Evolutionary conservation across 805 yeast genomes (phyloP).

Genomic region (Saccharomyces paradoxus): DNA sequence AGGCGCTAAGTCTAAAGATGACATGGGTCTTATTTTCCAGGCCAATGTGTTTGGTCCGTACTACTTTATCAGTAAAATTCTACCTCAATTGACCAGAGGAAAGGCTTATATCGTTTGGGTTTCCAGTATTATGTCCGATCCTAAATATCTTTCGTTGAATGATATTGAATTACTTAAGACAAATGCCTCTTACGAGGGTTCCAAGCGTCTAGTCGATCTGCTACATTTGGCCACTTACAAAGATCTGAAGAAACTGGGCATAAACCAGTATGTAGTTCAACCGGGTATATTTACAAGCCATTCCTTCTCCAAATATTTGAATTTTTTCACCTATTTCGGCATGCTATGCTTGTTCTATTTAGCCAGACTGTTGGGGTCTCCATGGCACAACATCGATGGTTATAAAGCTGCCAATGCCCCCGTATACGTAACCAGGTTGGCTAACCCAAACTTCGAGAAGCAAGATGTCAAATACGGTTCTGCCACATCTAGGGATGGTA

Average conservation of each 20-base stretch:
- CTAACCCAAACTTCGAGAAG: conserved; percentile 39
- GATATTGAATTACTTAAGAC: conserved; percentile 66
- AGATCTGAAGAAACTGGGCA: conserved; percentile 41
- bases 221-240: conserved; percentile 66
- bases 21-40: conserved; percentile 81
- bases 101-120: conserved; percentile 79
- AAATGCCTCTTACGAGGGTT: conserved; percentile 77
- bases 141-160: conserved; percentile 60
- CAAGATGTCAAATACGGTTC: conserved; percentile 65
- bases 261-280: conserved; percentile 71
- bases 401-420: conserved; percentile 88
- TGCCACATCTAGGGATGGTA: conserved; percentile 56
- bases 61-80: conserved; percentile 63
- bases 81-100: conserved; percentile 41
- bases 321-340: conserved; percentile 71
- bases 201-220: conserved; percentile 79
- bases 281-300: conserved; percentile 91
- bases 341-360: conserved; percentile 79
- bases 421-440: conserved; percentile 50
- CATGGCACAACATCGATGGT: conserved; percentile 83
- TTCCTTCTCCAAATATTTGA: conserved; percentile 68
- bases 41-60: conserved; percentile 97
- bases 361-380: conserved; percentile 75
- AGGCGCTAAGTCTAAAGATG: conserved; percentile 72
- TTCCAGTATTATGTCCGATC: conserved; percentile 72